These are phyloP conservation scores for Trichoderma sp. DNA, from an alignment of 2,329 filamentous ascomycete genomes.

Conservation along the genomic window DNA sequence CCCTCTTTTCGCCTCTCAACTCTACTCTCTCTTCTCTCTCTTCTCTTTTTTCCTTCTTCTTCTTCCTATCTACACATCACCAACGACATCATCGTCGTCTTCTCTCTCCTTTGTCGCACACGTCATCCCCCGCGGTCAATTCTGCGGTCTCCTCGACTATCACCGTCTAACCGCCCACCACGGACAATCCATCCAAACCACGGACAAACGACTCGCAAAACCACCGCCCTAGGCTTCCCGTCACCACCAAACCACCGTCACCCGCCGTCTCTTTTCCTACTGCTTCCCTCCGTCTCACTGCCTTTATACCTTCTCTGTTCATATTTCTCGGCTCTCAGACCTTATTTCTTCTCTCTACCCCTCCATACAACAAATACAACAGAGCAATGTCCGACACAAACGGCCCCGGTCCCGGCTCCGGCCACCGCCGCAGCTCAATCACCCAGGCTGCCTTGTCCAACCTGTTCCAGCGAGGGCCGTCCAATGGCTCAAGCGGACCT, in stretches of 20 bases:
- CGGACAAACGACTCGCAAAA: neutral
- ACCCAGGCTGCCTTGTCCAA: constrained; percentile 58
- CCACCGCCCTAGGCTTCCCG: neutral
- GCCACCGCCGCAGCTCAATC: constrained; percentile 58
- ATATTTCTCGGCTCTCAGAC: neutral
- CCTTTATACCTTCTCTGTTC: neutral
- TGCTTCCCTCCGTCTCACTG: neutral
- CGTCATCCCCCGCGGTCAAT: neutral
- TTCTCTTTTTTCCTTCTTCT: neutral
- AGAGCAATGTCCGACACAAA: constrained; percentile 42
- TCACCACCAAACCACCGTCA: neutral
- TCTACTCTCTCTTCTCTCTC: neutral
- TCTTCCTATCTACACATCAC: neutral
- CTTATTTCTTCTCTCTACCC: neutral
- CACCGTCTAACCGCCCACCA: neutral
- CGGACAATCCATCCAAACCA: neutral
- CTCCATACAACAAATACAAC: constrained; percentile 20
- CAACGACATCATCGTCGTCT: neutral
- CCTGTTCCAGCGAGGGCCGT: constrained; percentile 61
- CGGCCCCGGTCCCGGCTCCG: constrained; percentile 39
- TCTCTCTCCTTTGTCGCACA: neutral
- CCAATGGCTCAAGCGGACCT: constrained; percentile 45
- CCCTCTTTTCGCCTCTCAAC: neutral
- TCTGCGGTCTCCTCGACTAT: neutral
- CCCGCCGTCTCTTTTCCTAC: neutral